Conservation (phyloP, 2,329 filamentous ascomycete species). For the Cryphonectria parasitica region DNA sequence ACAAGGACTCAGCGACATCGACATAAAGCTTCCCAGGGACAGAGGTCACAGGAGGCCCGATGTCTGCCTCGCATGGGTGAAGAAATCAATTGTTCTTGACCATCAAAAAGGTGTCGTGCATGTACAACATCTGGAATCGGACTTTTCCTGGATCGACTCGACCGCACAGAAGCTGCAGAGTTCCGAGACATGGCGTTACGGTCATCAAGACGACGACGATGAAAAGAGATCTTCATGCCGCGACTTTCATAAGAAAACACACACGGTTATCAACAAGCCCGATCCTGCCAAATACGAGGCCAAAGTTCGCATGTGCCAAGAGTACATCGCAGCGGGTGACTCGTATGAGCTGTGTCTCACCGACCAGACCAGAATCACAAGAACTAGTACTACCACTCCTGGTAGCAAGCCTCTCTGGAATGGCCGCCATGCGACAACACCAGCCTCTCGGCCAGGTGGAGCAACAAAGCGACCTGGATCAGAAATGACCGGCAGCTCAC, state of each 20-base stretch:
- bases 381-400: neutral
- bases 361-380: conserved; percentile 68
- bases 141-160: conserved; percentile 50
- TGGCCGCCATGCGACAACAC: conserved; percentile 39
- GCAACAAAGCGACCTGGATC: neutral
- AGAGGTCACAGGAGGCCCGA: conserved; percentile 61
- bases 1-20: conserved; percentile 69
- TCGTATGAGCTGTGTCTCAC: conserved; percentile 89
- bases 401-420: neutral
- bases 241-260: conserved; percentile 22
- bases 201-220: conserved; percentile 20
- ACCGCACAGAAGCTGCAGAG: conserved; percentile 37
- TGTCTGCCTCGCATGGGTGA: conserved; percentile 75
- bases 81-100: conserved; percentile 77
- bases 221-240: conserved; percentile 33
- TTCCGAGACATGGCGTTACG: conserved; percentile 37
- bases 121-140: conserved; percentile 65
- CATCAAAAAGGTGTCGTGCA: conserved; percentile 65
- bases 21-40: conserved; percentile 44
- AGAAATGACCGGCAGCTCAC: neutral
- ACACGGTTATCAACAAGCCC: conserved; percentile 33
- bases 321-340: conserved; percentile 73
- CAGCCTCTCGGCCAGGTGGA: neutral
- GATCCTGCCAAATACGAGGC: conserved; percentile 56
- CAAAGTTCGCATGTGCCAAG: conserved; percentile 71